Evolutionary conservation across 2,329 filamentous ascomycete genomes (phyloP).

Genomic region (Paracamarosporium sp.): DNA sequence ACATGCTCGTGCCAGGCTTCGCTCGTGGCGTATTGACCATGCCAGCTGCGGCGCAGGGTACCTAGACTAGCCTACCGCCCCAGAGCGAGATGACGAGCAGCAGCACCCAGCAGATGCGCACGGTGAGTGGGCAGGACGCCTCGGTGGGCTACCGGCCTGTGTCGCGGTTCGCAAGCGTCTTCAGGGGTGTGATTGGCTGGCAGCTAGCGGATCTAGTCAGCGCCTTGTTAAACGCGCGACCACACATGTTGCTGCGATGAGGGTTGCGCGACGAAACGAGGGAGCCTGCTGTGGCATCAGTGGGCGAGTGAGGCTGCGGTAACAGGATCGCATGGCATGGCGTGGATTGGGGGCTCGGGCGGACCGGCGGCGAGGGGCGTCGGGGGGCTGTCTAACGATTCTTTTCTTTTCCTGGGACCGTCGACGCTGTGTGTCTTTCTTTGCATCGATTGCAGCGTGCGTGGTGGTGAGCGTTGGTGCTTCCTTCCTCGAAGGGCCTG

Average conservation of each 20-base stretch:
- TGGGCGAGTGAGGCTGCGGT: constrained; percentile 17
- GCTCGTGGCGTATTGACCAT: constrained; percentile 30
- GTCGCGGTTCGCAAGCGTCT: constrained; percentile 12
- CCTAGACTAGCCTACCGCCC: constrained; percentile 19
- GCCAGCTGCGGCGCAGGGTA: constrained; percentile 9
- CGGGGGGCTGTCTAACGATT: constrained; percentile 1
- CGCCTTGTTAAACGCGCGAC: constrained; percentile 28
- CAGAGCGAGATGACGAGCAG: constrained; percentile 35
- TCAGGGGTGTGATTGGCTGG: constrained; percentile 31
- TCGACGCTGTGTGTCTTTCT: constrained; percentile 1
- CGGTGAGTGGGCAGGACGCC: constrained; percentile 23
- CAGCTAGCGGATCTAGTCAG: constrained; percentile 24
- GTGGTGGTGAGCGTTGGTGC: constrained; percentile 9
- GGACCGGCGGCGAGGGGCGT: background rate
- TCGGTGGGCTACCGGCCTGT: constrained; percentile 13
- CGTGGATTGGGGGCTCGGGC: background rate
- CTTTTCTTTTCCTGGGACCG: constrained; percentile 5
- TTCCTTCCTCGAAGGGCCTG: constrained; percentile 18
- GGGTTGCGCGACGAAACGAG: background rate
- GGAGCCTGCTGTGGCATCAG: constrained; percentile 7
- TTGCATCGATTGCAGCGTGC: background rate
- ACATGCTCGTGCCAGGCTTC: constrained; percentile 16
- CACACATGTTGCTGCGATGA: constrained; percentile 37
- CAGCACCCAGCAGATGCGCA: too few species aligned
- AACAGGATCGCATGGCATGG: background rate